A percentile compares a stretch with the other conserved stretches of the same genome.
Conservation (phyloP, 2,329 filamentous ascomycete species). For the Hymenoscyphus fructigenus region DNA sequence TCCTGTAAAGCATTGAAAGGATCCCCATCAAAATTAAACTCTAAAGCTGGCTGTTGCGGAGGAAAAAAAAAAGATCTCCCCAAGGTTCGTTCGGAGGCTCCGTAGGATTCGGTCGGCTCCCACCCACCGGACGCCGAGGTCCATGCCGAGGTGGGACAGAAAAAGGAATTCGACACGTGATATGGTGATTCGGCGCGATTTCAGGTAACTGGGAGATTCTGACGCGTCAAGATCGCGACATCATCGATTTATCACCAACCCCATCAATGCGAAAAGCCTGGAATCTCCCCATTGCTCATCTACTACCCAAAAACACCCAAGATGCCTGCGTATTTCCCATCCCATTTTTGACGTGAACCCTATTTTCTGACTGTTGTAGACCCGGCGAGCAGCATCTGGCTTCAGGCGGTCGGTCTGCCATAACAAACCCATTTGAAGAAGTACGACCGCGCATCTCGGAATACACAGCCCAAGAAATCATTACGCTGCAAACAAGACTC, state of each 20-base stretch:
- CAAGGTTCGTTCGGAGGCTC: background rate
- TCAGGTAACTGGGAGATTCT: background rate
- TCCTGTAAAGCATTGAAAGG: too few species aligned
- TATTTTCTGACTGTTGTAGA: slow-evolving; percentile 42
- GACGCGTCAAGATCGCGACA: background rate
- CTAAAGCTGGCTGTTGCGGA: too few species aligned
- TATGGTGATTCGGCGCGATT: background rate
- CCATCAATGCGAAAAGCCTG: background rate
- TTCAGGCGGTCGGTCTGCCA: slow-evolving; percentile 39
- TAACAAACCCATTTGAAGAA: slow-evolving; percentile 81
- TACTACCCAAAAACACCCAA: slow-evolving; percentile 18
- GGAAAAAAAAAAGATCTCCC: background rate
- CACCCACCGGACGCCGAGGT: too few species aligned
- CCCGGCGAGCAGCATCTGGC: slow-evolving; percentile 64
- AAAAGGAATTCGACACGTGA: background rate
- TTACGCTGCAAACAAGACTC: slow-evolving; percentile 79
- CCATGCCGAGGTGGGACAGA: too few species aligned
- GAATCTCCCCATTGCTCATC: slow-evolving; percentile 14
- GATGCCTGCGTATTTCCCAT: slow-evolving; percentile 48
- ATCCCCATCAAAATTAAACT: too few species aligned
- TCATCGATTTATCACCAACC: background rate
- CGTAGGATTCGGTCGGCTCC: background rate
- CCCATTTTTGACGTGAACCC: background rate
- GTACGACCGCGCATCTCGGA: slow-evolving; percentile 65
- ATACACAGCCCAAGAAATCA: slow-evolving; percentile 89